phyloP scores from a whole-genome alignment of 2,329 filamentous ascomycete species.

The Calycina marina region DNA sequence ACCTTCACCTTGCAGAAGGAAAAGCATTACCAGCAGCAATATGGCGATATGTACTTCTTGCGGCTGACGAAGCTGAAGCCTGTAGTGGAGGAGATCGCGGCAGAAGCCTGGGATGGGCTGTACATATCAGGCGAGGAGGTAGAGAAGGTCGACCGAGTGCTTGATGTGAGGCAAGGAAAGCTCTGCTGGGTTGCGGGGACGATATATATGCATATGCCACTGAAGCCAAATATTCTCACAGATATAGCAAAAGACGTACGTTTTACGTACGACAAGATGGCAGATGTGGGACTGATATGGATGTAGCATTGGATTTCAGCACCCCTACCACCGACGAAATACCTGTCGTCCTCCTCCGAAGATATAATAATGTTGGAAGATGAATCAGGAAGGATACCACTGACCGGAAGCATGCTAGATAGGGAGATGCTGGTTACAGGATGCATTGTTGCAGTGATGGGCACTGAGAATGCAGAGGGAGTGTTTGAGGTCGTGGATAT shows the following conservation, averaged over 20 bases:
- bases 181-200: slow-evolving; percentile 92
- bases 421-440: slow-evolving; percentile 72
- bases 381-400: slow-evolving; percentile 74
- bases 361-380: slow-evolving; percentile 81
- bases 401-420: slow-evolving; percentile 58
- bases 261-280: slow-evolving; percentile 3
- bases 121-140: slow-evolving; percentile 66
- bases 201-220: slow-evolving; percentile 90
- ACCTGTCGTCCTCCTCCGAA: slow-evolving; percentile 44
- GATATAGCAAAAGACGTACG: slow-evolving; percentile 84
- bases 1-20: slow-evolving; percentile 59
- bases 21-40: slow-evolving; percentile 83
- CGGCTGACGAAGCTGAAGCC: slow-evolving; percentile 80
- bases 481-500: slow-evolving; percentile 88
- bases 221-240: slow-evolving; percentile 92
- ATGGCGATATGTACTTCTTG: slow-evolving; percentile 94
- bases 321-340: slow-evolving; percentile 63
- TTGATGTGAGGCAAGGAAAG: slow-evolving; percentile 91
- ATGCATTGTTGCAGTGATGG: slow-evolving; percentile 85
- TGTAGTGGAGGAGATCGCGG: slow-evolving; percentile 59
- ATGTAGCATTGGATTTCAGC: slow-evolving; percentile 74
- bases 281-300: slow-evolving; percentile 5
- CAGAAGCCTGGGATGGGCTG: slow-evolving; percentile 62
- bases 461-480: slow-evolving; percentile 82
- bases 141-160: slow-evolving; percentile 66